Percentiles rank a stretch among this genome's conserved stretches.
phyloP scores from a whole-genome alignment of 371 early-diverging fungal genomes.

The Lichtheimia hyalospora region DNA sequence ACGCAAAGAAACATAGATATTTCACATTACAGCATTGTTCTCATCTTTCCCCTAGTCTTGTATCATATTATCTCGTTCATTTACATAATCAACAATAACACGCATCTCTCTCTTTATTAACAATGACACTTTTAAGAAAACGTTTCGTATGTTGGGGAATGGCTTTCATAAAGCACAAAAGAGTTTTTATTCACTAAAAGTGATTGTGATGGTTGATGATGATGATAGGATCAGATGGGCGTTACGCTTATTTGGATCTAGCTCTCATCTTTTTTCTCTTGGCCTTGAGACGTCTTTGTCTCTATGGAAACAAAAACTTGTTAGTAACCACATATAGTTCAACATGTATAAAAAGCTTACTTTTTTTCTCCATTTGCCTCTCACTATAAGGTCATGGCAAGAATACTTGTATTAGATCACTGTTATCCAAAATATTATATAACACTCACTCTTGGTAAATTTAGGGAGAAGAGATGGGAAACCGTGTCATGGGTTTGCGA shows the following conservation, averaged over 20 bases:
- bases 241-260: conserved; percentile 23
- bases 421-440: background rate
- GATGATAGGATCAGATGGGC: background rate
- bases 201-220: background rate
- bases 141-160: too few species aligned
- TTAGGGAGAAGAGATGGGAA: background rate
- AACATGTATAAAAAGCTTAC: background rate
- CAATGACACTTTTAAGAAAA: too few species aligned
- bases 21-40: background rate
- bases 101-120: background rate
- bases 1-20: conserved; percentile 1
- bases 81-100: background rate
- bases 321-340: background rate
- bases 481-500: background rate
- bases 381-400: conserved; percentile 11
- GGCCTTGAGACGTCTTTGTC: conserved; percentile 42
- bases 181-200: background rate
- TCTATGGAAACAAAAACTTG: conserved; percentile 8
- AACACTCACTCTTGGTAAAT: background rate
- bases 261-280: conserved; percentile 32
- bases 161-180: background rate
- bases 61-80: background rate
- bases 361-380: conserved; percentile 35
- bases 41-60: background rate
- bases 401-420: background rate